These are phyloP conservation scores for Pichia deserticola DNA, from an alignment of 805 yeast species.

Conservation along the genomic window DNA sequence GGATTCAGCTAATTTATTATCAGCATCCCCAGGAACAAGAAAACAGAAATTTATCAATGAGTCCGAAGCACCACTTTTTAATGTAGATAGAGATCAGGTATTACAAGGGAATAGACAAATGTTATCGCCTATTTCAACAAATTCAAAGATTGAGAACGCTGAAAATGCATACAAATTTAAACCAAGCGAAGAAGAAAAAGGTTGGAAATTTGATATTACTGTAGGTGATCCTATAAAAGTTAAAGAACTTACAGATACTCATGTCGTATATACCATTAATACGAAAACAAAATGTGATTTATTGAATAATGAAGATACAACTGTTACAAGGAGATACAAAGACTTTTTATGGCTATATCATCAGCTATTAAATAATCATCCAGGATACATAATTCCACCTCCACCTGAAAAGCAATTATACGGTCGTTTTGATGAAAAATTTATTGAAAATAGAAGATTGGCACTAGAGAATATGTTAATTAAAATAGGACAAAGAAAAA, in stretches of 20 bases:
- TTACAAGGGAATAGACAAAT: not conserved
- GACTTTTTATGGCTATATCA: conserved; percentile 94
- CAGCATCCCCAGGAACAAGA: conserved; percentile 27
- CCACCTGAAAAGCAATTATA: conserved; percentile 93
- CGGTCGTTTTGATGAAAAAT: conserved; percentile 86
- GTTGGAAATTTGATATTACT: conserved; percentile 46
- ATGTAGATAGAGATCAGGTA: conserved; percentile 23
- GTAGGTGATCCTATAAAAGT: conserved; percentile 91
- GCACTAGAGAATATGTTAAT: conserved; percentile 81
- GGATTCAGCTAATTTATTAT: conserved; percentile 9
- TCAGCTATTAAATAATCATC: conserved; percentile 77
- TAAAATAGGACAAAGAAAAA: conserved; percentile 53
- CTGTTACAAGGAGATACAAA: conserved; percentile 77
- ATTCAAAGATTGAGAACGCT: not conserved
- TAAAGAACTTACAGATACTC: conserved; percentile 83
- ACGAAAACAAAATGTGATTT: conserved; percentile 46
- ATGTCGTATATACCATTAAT: conserved; percentile 76
- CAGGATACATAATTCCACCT: conserved; percentile 89
- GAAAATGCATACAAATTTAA: not conserved
- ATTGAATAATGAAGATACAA: conserved; percentile 31
- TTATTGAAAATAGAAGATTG: conserved; percentile 77
- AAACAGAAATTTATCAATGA: conserved; percentile 12
- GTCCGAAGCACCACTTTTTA: conserved; percentile 49
- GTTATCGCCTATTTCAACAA: not conserved
- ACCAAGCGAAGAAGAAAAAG: conserved; percentile 10